These are phyloP conservation scores for Limonium bicolor DNA, from an alignment of 148 eudicot genomes.

Conservation along the genomic window DNA sequence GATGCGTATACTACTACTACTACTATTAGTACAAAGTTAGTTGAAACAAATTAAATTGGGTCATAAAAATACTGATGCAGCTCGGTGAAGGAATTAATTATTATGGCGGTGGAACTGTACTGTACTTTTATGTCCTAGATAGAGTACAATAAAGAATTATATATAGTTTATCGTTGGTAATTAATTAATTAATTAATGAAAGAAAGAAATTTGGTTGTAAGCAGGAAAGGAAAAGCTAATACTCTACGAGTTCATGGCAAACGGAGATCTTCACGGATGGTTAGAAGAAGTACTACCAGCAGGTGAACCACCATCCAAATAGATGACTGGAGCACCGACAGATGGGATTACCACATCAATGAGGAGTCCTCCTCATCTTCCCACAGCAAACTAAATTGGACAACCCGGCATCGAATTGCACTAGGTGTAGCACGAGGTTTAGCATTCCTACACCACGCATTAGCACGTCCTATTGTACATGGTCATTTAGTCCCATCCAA, in stretches of 20 bases:
- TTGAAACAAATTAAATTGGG: too few relatives aligned
- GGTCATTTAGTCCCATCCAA: constrained; percentile 82
- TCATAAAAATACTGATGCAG: too few relatives aligned
- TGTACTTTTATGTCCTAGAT: too few relatives aligned
- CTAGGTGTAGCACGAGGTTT: constrained; percentile 89
- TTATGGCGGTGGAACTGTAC: too few relatives aligned
- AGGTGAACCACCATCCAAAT: constrained; percentile 48
- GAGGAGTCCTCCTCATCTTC: constrained; percentile 9
- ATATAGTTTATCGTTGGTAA: too few relatives aligned
- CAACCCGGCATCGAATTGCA: constrained; percentile 74
- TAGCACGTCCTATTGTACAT: constrained; percentile 67
- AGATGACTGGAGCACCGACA: constrained; percentile 95
- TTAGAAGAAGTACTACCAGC: constrained; percentile 86
- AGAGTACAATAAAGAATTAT: too few relatives aligned
- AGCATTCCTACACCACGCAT: constrained; percentile 88
- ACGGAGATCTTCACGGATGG: constrained; percentile 87
- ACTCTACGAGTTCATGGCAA: constrained; percentile 68
- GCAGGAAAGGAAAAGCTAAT: constrained; percentile 79
- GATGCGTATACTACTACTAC: too few relatives aligned
- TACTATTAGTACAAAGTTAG: too few relatives aligned
- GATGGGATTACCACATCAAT: constrained; percentile 47
- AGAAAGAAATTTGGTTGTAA: too few relatives aligned
- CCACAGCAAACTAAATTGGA: constrained; percentile 49
- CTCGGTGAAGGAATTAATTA: too few relatives aligned
- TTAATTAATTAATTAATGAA: too few relatives aligned